These are phyloP conservation scores for Leishmania tarentolae DNA, from an alignment of 208 protist genomes.

Conservation along the genomic window DNA sequence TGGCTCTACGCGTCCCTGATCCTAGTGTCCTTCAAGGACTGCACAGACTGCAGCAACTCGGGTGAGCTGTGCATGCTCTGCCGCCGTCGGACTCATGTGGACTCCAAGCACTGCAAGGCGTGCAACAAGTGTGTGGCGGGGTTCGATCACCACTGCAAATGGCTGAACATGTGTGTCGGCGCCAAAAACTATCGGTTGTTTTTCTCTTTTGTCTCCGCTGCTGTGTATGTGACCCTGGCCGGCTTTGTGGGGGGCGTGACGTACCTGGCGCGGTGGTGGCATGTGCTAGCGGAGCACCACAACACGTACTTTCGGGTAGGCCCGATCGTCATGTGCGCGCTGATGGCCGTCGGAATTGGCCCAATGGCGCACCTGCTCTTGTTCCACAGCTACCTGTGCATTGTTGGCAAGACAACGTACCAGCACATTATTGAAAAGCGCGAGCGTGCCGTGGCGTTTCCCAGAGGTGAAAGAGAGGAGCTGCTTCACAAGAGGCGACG, in stretches of 20 bases:
- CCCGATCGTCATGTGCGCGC: slow-evolving; percentile 47
- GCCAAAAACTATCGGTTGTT: slow-evolving; percentile 81
- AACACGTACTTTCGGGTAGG: slow-evolving; percentile 70
- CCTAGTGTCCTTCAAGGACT: slow-evolving; percentile 65
- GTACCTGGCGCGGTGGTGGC: slow-evolving; percentile 65
- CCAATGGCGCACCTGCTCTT: slow-evolving; percentile 68
- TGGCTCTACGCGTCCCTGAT: slow-evolving; percentile 28
- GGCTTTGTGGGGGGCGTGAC: slow-evolving; percentile 44
- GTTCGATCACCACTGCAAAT: slow-evolving; percentile 94
- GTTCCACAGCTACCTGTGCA: slow-evolving; percentile 74
- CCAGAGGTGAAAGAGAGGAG: background rate
- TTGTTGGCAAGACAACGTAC: slow-evolving; percentile 64
- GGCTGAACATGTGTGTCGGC: slow-evolving; percentile 92
- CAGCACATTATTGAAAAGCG: slow-evolving; percentile 67
- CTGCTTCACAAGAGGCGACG: background rate
- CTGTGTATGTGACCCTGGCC: slow-evolving; percentile 30
- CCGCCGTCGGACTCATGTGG: slow-evolving; percentile 44
- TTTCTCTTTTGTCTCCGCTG: slow-evolving; percentile 55
- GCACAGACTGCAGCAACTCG: slow-evolving; percentile 46
- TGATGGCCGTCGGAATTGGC: slow-evolving; percentile 40
- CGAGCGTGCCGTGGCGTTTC: slow-evolving; percentile 13
- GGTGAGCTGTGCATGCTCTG: slow-evolving; percentile 75
- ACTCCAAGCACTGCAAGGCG: slow-evolving; percentile 87
- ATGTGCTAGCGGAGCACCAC: slow-evolving; percentile 33
- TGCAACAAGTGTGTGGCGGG: slow-evolving; percentile 89